Base-by-base conservation (phyloP, 78 protist species). In the Dictyostelium brefeldianum region DNA sequence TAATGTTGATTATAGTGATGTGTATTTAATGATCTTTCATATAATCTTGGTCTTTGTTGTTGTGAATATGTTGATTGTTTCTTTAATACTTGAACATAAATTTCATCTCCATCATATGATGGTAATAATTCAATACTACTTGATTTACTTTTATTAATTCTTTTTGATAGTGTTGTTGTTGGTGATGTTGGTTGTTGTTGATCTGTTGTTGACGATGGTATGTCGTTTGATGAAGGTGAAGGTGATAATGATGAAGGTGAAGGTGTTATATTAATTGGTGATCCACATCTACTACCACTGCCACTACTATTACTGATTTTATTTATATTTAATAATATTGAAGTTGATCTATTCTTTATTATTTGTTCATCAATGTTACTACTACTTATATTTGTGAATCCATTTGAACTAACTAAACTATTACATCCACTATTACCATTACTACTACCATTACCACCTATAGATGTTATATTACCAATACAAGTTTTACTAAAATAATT, bases 31-130 rank as follows among this genome's bases (percentile, higher is more conserved):
- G 69, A 50, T 77, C 84, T 74, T 65, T 87, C 93, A 77, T 47
- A 87, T 48, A 87, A 15, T 46, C 51, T 54, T 51, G 81, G 91
- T 46, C 51, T 50, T 43, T 78, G 62, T 18, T 27, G 31, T 20
- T 31, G 10, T 41, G 36, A 59, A 22, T 22, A n/a, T 17, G 18
- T 29, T 25, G 47, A 14, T 57, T 59, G 43, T 51, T 56, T 54
- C 48, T 77, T 59, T 9, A 87, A 22, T 0, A 87, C 41, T 31
- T 87, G 84, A 64, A 87, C n/a, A 22, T 27, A 77, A 46, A 87
- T 51, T 65, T 87, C 93, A 48, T 87, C 93, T 36, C 93, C 93
- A 29, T 87, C 84, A 77, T 56, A 77, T 5, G 36, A 71, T 14
- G 80, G 41, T 36, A 36, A 62, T 12, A 79, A 27, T 51, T 87